Percentiles rank a stretch among this genome's conserved stretches.
phyloP scores from a whole-genome alignment of 768 basidiomycete species.

The Chalciporus piperatus region DNA sequence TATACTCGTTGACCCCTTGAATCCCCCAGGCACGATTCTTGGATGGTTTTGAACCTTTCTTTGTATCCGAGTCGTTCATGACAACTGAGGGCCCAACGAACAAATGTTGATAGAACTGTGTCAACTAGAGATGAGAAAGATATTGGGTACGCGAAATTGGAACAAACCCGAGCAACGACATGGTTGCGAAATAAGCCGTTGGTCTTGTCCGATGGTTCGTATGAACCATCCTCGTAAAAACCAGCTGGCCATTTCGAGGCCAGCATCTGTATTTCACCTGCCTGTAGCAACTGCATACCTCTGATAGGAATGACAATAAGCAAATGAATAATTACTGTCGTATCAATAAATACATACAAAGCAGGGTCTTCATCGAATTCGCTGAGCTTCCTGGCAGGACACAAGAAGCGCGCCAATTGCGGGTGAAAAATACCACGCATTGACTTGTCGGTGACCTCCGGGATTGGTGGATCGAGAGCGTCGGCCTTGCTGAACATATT shows the following conservation, averaged over 20 bases:
- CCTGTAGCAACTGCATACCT: neutral
- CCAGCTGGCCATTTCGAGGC: neutral
- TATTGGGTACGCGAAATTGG: too few relatives aligned
- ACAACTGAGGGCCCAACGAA: neutral
- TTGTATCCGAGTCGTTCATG: neutral
- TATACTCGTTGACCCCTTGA: neutral
- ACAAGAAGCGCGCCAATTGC: neutral
- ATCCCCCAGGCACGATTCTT: constrained; percentile 5
- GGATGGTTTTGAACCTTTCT: neutral
- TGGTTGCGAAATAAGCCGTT: constrained; percentile 1
- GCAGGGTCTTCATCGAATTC: neutral
- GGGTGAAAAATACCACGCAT: constrained; percentile 4
- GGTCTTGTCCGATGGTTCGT: neutral
- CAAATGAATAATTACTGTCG: neutral
- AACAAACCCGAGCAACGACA: neutral
- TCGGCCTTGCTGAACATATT: neutral
- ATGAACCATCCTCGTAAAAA: neutral
- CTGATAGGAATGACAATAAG: neutral
- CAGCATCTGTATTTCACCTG: neutral
- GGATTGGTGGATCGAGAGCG: neutral
- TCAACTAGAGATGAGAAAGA: neutral
- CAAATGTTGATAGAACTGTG: constrained; percentile 2
- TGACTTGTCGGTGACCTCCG: constrained; percentile 1
- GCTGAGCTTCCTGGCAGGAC: neutral
- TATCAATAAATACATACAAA: neutral